A percentile compares a stretch with the other conserved stretches of the same genome.
Conservation (phyloP, 305 asterid species). For the Nicotiana rustica region DNA sequence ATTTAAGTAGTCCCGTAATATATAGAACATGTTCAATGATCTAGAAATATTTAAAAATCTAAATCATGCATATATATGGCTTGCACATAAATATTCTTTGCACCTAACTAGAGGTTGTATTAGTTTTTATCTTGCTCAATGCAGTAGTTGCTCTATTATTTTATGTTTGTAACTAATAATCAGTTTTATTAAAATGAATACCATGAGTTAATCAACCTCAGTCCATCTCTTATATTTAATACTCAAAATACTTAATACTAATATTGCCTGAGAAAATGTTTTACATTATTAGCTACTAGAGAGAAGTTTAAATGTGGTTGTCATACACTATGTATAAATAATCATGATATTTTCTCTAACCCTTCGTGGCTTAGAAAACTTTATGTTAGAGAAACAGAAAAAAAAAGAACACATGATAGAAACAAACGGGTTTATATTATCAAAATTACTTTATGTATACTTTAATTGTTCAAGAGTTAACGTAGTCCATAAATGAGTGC, state of each 20-base stretch:
- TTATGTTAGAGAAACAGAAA: neutral
- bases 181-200: neutral
- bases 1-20: neutral
- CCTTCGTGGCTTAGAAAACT: neutral
- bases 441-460: neutral
- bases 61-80: neutral
- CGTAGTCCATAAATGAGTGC: neutral
- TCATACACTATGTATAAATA: neutral
- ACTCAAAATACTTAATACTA: neutral
- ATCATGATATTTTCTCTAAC: neutral
- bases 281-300: neutral
- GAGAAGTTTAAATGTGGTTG: neutral
- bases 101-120: no score
- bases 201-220: neutral
- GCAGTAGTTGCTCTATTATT: neutral
- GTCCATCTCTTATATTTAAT: neutral
- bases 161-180: neutral
- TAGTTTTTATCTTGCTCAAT: no score
- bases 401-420: no score
- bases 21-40: neutral
- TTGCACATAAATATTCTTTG: no score
- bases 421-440: neutral
- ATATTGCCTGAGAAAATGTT: neutral
- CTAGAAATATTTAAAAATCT: neutral
- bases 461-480: neutral